Evolutionary conservation across 2,329 filamentous ascomycete species (phyloP).

Genomic region (Aspergillus alliaceus): DNA sequence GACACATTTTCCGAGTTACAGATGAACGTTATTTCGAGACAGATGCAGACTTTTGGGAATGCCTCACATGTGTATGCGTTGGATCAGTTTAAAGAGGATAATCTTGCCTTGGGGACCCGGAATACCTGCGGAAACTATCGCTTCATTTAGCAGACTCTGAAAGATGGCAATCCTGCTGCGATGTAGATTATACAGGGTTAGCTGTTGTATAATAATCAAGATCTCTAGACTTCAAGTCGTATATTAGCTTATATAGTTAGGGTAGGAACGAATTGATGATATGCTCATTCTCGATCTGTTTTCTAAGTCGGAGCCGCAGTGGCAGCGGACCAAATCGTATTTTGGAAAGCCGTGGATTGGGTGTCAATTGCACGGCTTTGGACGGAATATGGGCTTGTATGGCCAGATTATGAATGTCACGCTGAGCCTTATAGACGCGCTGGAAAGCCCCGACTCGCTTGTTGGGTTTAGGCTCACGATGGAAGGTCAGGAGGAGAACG

Average conservation of each 20-base stretch:
- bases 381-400: slow-evolving; percentile 52
- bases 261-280: background rate
- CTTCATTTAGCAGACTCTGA: slow-evolving; percentile 30
- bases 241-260: background rate
- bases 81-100: background rate
- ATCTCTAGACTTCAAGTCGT: slow-evolving; percentile 48
- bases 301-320: slow-evolving; percentile 52
- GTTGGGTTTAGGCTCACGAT: background rate
- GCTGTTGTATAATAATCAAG: slow-evolving; percentile 48
- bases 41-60: background rate
- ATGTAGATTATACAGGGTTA: slow-evolving; percentile 58
- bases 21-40: background rate
- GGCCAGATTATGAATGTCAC: slow-evolving; percentile 54
- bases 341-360: slow-evolving; percentile 57
- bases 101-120: background rate
- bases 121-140: background rate
- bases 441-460: background rate
- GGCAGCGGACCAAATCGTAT: slow-evolving; percentile 45
- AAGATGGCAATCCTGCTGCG: slow-evolving; percentile 49
- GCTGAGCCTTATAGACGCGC: background rate
- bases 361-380: slow-evolving; percentile 55
- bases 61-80: background rate
- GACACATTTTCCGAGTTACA: background rate
- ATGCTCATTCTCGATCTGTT: slow-evolving; percentile 52
- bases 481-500: background rate